Conservation (phyloP, 805 yeast genomes). For the Tetrapisispora iriomotensis region DNA sequence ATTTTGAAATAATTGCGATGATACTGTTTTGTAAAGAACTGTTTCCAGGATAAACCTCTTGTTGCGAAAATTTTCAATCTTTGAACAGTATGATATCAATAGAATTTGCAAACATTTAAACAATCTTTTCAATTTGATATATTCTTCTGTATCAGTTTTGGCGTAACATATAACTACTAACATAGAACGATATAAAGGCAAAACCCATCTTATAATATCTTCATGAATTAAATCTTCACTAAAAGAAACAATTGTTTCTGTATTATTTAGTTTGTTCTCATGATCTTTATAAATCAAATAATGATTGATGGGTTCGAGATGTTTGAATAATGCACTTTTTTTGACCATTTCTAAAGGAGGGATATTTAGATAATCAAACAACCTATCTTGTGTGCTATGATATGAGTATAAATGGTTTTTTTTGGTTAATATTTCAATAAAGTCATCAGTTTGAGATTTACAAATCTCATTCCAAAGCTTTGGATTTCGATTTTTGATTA, state of each 20-base stretch:
- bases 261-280: not conserved
- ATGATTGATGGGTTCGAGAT: conserved; percentile 6
- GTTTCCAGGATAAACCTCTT: not conserved
- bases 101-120: conserved; percentile 14
- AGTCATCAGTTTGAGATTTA: not conserved
- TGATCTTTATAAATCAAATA: not conserved
- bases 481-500: conserved; percentile 17
- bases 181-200: conserved; percentile 12
- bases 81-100: conserved; percentile 12
- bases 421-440: not conserved
- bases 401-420: not conserved
- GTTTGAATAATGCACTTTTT: not conserved
- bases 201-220: conserved; percentile 10
- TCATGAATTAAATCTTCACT: conserved; percentile 9
- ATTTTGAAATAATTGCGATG: not conserved
- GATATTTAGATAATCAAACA: not conserved
- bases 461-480: conserved; percentile 7
- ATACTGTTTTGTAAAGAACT: not conserved
- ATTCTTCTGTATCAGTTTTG: not conserved
- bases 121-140: conserved; percentile 3
- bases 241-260: conserved; percentile 8
- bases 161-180: conserved; percentile 2
- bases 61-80: not conserved
- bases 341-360: not conserved
- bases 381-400: not conserved